Base-by-base conservation (phyloP, 495 filamentous ascomycete species). In the Aspergillus sclerotioniger region DNA sequence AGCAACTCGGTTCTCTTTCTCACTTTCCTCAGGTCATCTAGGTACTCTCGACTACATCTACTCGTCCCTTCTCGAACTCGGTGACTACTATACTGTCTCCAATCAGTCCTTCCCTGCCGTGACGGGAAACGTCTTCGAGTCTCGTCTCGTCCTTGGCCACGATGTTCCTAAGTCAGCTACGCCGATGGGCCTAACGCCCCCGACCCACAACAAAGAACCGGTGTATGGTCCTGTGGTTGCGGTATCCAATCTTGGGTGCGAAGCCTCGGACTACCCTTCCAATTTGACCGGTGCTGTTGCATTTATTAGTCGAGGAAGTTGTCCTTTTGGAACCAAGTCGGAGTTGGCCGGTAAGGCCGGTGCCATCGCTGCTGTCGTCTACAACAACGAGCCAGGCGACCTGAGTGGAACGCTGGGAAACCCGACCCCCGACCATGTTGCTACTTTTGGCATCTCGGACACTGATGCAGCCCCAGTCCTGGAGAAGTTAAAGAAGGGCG, bases 41-140 rank as follows among this genome's bases (percentile, higher is more conserved):
- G 78, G 69, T 9, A 87, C 86, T 2, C 65, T 89, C 61, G 71
- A 81, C 21, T 87, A 87, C 70, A 83, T 89, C 58, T 76, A 80
- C 65, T 70, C 73, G 7, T 72, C 75, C 7, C 62, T 87, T 44
- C 58, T 71, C 25, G 54, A 64, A 10, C 75, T 85, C 6, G 75
- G 75, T 37, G 78, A 77, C 59, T 87, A 86, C 63, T 87, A 87
- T 66, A 74, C 68, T n/a, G 60, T 83, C 57, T 77, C 75, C 0
- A 81, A 77, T 54, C 84, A 87, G 68, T 74, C 76, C 0, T 87
- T 87, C 66, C 72, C 77, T 6, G 84, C 84, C 29, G 80, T 84
- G 9, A 70, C 76, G 35, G 83, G 84, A 33, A 80, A 82, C 62
- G 71, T 87, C 19, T 84, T 76, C 61, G 76, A 85, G 63, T 83